Conservation (phyloP, 2,329 filamentous ascomycete genomes). For the Chaetomiaceae sp. region DNA sequence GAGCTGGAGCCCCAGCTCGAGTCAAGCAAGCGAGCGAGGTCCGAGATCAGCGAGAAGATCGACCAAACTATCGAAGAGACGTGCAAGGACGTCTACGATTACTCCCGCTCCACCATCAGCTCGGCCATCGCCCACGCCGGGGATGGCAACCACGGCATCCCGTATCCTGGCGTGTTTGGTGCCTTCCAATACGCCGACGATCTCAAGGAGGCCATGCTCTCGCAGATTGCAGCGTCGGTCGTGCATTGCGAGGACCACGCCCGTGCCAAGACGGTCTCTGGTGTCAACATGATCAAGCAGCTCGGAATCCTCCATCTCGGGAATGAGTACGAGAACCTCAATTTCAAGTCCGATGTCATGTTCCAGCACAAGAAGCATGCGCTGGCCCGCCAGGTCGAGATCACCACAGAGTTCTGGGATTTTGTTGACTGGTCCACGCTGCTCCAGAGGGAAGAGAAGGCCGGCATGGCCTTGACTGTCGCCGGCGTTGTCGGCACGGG, state of each 20-base stretch:
- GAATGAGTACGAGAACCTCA: conserved; percentile 77
- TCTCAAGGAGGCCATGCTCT: conserved; percentile 84
- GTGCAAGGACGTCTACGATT: conserved; percentile 77
- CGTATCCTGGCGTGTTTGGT: conserved; percentile 78
- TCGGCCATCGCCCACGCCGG: conserved; percentile 73
- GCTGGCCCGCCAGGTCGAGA: conserved; percentile 77
- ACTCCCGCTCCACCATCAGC: conserved; percentile 71
- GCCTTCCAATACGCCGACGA: conserved; percentile 93
- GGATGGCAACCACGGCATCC: conserved; percentile 71
- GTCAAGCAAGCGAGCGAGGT: conserved; percentile 72
- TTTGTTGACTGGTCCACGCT: conserved; percentile 85
- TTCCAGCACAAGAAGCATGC: conserved; percentile 79
- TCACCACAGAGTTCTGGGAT: conserved; percentile 83
- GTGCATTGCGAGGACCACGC: conserved; percentile 78
- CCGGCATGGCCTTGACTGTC: conserved; percentile 89
- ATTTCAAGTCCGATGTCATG: conserved; percentile 90
- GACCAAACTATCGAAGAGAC: conserved; percentile 79
- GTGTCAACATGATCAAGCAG: conserved; percentile 83
- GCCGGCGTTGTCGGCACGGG: conserved; percentile 79
- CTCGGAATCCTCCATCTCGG: conserved; percentile 85
- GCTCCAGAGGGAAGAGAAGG: conserved; percentile 91
- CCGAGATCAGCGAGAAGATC: conserved; percentile 74
- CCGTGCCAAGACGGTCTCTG: conserved; percentile 68
- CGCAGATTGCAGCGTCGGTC: conserved; percentile 77
- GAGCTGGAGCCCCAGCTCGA: conserved; percentile 83